phyloP scores from a whole-genome alignment of 805 yeast genomes.

The Saturnispora diversa region DNA sequence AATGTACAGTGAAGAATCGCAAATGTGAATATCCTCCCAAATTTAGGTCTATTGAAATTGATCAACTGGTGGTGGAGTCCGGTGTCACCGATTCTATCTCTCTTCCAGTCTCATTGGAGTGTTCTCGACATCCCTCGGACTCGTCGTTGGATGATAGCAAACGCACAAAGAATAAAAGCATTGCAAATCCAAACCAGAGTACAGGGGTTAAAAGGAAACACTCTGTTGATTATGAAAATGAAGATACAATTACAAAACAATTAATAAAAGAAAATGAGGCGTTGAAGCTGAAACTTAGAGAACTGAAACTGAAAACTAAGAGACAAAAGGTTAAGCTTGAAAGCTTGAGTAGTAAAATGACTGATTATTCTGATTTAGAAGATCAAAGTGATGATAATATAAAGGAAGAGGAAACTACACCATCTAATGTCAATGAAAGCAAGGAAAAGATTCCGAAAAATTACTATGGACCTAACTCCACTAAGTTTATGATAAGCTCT shows the following conservation, averaged over 20 bases:
- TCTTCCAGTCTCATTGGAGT: background rate
- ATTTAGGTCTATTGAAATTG: constrained; percentile 36
- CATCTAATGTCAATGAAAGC: constrained; percentile 4
- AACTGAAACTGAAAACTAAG: constrained; percentile 20
- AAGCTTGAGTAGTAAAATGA: constrained; percentile 3
- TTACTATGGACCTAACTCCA: constrained; percentile 46
- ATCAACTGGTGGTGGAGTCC: constrained; percentile 18
- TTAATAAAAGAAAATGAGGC: constrained; percentile 26
- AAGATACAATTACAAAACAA: background rate
- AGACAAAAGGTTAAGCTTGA: constrained; percentile 15
- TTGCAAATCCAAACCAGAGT: no score
- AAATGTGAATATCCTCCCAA: constrained; percentile 40
- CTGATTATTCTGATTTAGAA: constrained; percentile 4
- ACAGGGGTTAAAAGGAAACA: no score
- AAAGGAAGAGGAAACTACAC: constrained; percentile 1
- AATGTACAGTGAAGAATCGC: constrained; percentile 33
- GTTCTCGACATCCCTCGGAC: background rate
- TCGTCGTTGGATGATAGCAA: no score
- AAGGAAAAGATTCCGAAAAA: no score
- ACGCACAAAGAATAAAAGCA: no score
- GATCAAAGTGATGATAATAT: constrained; percentile 14
- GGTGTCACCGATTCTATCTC: background rate
- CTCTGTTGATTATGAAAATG: background rate
- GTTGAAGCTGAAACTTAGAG: constrained; percentile 23
- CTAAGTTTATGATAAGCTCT: constrained; percentile 38